Evolutionary conservation across 2,329 filamentous ascomycete species (phyloP), one percentile per base, ranked within the genome.

Genomic region (Gliomastix tumulicola): DNA sequence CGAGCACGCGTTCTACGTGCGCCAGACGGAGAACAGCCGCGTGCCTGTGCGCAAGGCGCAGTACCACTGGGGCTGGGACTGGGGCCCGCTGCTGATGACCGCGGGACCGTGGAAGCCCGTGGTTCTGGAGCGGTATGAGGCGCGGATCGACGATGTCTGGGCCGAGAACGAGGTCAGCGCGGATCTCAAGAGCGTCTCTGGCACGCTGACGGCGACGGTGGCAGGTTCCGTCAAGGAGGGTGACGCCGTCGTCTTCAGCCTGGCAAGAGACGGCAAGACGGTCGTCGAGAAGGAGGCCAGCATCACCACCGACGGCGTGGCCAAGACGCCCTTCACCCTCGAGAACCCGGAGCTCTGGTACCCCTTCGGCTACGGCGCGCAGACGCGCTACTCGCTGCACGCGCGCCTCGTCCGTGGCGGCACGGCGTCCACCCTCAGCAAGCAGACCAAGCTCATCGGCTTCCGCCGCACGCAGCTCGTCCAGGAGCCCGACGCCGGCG

Each of bases 31-130:
- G 16, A 37, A 35, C 3, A 43, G 43, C 15, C 44, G 44, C 6
- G 36, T 47, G 8, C 68, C 68, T 4, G 69, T 76, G 0, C 62
- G 80, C n/a, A 84, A 84, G 49, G 75, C 79, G 1, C 80, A 84
- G 53, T 84, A 79, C 45, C 74, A 82, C 45, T 84, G 76, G 76
- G 78, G 80, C 5, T 84, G 79, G 79, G 79, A 84, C 48, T 83
- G 79, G 80, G 80, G 79, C 0, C 79, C 79, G 2, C 66, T 79
- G 7, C 47, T 82, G 35, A 68, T 78, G 53, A 79, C 76, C 1
- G 71, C 68, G 8, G 79, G 79, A 0, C 74, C 78, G 4, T 88
- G 84, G 82, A 73, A 74, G 42, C 71, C 78, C 3, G 68, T 88
- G 3, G 68, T 68, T 11, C 55, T 88, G 3, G 82, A 89, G 53